Evolutionary conservation across 352 stramenopile genomes (phyloP), one percentile per base, ranked within the genome.

Genomic region (Globisporangium barbulae): DNA sequence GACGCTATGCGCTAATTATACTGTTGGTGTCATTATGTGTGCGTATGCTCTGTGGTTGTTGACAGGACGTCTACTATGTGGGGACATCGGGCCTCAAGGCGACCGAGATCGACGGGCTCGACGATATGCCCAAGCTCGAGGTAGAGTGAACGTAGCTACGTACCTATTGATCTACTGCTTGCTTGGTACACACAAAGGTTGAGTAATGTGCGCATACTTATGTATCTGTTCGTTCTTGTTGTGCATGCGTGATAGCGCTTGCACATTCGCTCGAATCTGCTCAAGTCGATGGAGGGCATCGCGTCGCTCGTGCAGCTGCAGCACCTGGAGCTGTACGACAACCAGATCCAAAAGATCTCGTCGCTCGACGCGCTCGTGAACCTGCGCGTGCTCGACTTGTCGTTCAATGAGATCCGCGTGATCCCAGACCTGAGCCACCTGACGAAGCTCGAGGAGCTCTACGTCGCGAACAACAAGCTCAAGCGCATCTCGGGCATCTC

Each of bases 391-490:
- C 69, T 99, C 17, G 97, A 99, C 65, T 77, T 99, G 61, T 98
- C 93, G 66, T 99, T 98, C 80, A 99, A 99, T 75, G 81, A 93
- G 42, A 98, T 99, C 79, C 88, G 95, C 25, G 69, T 88, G 55
- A 96, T 98, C 50, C 85, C 85, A 12, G 82, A 94, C 41, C 66
- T 92, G 59, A 80, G 70, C 62, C 77, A 85, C 56, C 49, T 98
- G 62, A 83, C 77, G 63, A 61, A 95, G 71, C 77, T 99, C 4
- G 72, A 97, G 59, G 91, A 97, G 67, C 75, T 97, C 22, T 98
- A 97, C 59, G 78, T 99, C 37, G 97, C 97, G 28, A 98, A 98
- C 76, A 99, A 99, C 85, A 99, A 99, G 76, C 81, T 99, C 42
- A 98, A 95, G 71, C 83, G 81, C 56, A 98, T 99, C 65, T 75